Conservation (phyloP, 139 green algal genomes). For the Chlorella sorokiniana region DNA sequence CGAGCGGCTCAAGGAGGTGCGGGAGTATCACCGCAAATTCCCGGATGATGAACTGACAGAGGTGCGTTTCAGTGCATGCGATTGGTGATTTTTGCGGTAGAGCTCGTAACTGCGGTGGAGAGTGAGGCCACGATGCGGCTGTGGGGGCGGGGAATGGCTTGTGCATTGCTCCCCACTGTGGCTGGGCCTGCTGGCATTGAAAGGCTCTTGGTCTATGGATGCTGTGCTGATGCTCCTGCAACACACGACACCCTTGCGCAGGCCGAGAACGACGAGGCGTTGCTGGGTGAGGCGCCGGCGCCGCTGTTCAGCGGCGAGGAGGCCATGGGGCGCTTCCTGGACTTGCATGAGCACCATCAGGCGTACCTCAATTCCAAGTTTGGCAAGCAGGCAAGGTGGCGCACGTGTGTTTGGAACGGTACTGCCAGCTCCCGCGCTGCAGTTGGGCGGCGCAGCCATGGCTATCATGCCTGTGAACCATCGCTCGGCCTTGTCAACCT, state of each 20-base stretch:
- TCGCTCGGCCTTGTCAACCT: no score
- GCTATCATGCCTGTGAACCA: no score
- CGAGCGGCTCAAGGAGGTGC: slow-evolving; percentile 89
- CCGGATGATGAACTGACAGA: slow-evolving; percentile 73
- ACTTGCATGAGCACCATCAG: slow-evolving; percentile 85
- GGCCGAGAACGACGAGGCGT: slow-evolving; percentile 65
- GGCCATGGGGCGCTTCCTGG: slow-evolving; percentile 84
- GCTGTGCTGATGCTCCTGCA: no score
- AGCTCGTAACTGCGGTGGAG: no score
- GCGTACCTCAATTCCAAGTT: slow-evolving; percentile 87
- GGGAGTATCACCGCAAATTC: slow-evolving; percentile 83
- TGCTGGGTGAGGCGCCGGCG: slow-evolving; percentile 54
- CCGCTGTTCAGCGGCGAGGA: slow-evolving; percentile 92
- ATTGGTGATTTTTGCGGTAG: background rate
- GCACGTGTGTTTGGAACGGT: background rate
- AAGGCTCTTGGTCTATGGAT: background rate
- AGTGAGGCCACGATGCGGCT: background rate
- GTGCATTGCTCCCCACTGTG: background rate
- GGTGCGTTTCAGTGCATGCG: slow-evolving; percentile 35
- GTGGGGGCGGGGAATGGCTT: background rate
- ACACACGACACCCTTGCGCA: slow-evolving; percentile 6
- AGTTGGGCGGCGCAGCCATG: no score
- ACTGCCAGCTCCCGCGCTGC: background rate
- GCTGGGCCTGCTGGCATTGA: background rate
- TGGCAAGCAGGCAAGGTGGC: slow-evolving; percentile 45